These are phyloP conservation scores for Corymbia calophylla DNA, from an alignment of 441 rosid genomes.

Conservation along the genomic window DNA sequence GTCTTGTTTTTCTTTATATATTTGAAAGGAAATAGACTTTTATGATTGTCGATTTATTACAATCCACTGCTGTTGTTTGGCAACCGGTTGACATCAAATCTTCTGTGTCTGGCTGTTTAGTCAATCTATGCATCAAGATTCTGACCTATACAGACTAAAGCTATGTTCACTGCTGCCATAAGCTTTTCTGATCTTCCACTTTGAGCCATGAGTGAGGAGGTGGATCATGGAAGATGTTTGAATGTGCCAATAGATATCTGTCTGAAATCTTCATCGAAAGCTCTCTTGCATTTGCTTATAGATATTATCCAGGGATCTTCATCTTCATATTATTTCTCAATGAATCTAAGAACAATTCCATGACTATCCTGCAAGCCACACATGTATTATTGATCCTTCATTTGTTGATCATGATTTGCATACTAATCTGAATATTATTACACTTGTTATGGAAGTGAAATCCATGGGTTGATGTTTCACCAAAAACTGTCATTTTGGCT, in stretches of 20 bases:
- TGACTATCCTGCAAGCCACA: neutral
- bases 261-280: neutral
- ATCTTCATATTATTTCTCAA: neutral
- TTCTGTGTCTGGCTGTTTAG: slow-evolving; percentile 26
- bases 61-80: neutral
- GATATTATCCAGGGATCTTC: neutral
- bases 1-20: neutral
- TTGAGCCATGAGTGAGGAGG: neutral
- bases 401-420: neutral
- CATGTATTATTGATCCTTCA: neutral
- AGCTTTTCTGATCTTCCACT: neutral
- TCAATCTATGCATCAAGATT: slow-evolving; percentile 21
- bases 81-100: slow-evolving; percentile 5
- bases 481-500: neutral
- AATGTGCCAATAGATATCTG: neutral
- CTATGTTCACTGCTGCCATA: slow-evolving; percentile 12
- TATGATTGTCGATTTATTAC: neutral
- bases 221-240: neutral
- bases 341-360: neutral
- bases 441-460: neutral
- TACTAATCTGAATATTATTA: neutral
- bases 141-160: slow-evolving; percentile 20
- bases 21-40: neutral
- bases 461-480: neutral
- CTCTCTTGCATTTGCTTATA: neutral